Conservation (phyloP, 768 basidiomycete species). For the Hortiboletus flavorubellus region DNA sequence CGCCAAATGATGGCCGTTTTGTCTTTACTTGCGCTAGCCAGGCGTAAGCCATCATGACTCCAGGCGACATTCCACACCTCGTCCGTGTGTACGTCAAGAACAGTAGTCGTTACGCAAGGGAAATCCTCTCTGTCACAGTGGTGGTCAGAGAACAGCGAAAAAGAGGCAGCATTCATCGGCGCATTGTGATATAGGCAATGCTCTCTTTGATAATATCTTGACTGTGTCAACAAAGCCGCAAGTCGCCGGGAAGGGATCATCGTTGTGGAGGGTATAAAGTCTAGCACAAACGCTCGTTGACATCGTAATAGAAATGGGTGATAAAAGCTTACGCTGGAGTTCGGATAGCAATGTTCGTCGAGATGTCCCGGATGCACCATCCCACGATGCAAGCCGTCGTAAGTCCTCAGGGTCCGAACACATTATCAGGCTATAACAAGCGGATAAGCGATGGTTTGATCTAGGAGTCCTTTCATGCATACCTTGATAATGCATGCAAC, state of each 20-base stretch:
- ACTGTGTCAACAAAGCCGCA: conserved; percentile 79
- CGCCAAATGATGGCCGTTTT: conserved; percentile 87
- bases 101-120: conserved; percentile 80
- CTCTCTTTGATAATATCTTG: conserved; percentile 73
- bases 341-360: conserved; percentile 69
- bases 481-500: conserved; percentile 88
- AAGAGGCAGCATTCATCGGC: conserved; percentile 50
- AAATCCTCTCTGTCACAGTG: conserved; percentile 77
- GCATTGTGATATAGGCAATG: conserved; percentile 87
- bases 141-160: conserved; percentile 88
- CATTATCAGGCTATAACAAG: conserved; percentile 75
- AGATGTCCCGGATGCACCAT: conserved; percentile 81
- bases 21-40: conserved; percentile 90
- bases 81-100: conserved; percentile 82
- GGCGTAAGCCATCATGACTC: conserved; percentile 82
- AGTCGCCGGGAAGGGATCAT: conserved; percentile 94
- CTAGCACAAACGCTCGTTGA: conserved; percentile 39
- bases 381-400: conserved; percentile 79
- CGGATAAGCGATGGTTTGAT: conserved; percentile 11
- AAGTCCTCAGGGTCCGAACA: conserved; percentile 83
- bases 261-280: conserved; percentile 81
- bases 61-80: conserved; percentile 97
- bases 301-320: background rate
- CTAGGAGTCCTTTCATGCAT: conserved; percentile 20
- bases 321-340: conserved; percentile 66